Conservation (phyloP, 805 yeast species). For the Pichia rugopelliculosa region DNA sequence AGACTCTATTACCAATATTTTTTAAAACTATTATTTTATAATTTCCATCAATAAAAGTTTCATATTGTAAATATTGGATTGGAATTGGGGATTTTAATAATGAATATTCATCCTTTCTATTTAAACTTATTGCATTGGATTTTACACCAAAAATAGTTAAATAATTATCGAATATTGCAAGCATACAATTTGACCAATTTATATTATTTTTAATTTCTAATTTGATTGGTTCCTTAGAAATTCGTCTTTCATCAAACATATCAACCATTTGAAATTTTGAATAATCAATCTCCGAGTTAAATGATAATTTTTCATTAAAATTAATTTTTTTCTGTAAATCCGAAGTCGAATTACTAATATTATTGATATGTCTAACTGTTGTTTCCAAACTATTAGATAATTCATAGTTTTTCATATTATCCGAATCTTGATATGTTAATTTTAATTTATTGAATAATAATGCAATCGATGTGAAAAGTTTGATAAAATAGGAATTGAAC, state of each 20-base stretch:
- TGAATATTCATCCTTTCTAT: constrained; percentile 16
- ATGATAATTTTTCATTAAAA: constrained; percentile 25
- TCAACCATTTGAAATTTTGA: constrained; percentile 27
- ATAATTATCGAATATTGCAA: constrained; percentile 34
- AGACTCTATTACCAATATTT: constrained; percentile 20
- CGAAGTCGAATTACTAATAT: constrained; percentile 24
- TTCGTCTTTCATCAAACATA: constrained; percentile 23
- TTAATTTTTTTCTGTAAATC: constrained; percentile 26
- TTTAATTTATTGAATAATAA: constrained; percentile 20
- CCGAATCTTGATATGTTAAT: constrained; percentile 18
- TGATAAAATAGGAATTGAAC: constrained; percentile 26
- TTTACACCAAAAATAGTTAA: constrained; percentile 19
- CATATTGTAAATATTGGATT: constrained; percentile 20
- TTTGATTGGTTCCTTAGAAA: constrained; percentile 20
- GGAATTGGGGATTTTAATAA: constrained; percentile 23
- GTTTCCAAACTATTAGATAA: constrained; percentile 16
- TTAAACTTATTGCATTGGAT: constrained; percentile 9
- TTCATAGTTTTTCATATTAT: constrained; percentile 10
- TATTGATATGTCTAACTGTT: constrained; percentile 19
- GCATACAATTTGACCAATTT: constrained; percentile 36
- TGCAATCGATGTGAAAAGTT: constrained; percentile 25
- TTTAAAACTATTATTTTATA: constrained; percentile 17
- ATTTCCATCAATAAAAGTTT: constrained; percentile 14
- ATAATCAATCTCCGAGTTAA: constrained; percentile 21
- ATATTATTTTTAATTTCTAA: constrained; percentile 19